These are phyloP conservation scores for Mortierella claussenii DNA, from an alignment of 192 early-diverging fungal species.

Conservation along the genomic window DNA sequence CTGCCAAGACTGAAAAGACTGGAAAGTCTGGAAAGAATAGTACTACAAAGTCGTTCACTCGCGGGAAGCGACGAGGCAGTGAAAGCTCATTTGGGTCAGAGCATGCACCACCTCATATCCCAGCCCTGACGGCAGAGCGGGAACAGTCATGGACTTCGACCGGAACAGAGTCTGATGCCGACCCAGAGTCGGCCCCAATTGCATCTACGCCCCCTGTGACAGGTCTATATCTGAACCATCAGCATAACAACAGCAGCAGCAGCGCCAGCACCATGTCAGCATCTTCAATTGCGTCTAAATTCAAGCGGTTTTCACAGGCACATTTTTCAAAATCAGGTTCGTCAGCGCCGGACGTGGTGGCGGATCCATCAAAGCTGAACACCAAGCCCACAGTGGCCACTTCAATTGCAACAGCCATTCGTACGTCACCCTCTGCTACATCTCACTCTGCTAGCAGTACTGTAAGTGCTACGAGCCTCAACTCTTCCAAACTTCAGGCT, in stretches of 20 bases:
- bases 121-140: background rate
- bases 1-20: background rate
- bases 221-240: slow-evolving; percentile 18
- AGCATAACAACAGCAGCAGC: slow-evolving; percentile 20
- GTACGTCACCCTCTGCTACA: slow-evolving; percentile 25
- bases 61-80: slow-evolving; percentile 23
- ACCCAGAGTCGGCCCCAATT: slow-evolving; percentile 14
- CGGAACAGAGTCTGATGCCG: slow-evolving; percentile 35
- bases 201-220: slow-evolving; percentile 6
- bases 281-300: slow-evolving; percentile 37
- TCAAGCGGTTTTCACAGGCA: slow-evolving; percentile 50
- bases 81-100: slow-evolving; percentile 37
- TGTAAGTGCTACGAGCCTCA: too few species aligned
- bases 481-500: slow-evolving; percentile 8
- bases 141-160: slow-evolving; percentile 43
- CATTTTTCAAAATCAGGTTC: slow-evolving; percentile 45
- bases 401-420: slow-evolving; percentile 38
- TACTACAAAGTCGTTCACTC: background rate
- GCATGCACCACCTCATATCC: slow-evolving; percentile 4
- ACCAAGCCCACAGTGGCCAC: slow-evolving; percentile 45
- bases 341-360: slow-evolving; percentile 12
- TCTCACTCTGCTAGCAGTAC: slow-evolving; percentile 6
- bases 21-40: slow-evolving; percentile 1
- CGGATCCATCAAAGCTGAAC: slow-evolving; percentile 30
- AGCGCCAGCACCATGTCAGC: slow-evolving; percentile 4